phyloP scores from a whole-genome alignment of 805 yeast genomes.

The Lipomyces japonicus region DNA sequence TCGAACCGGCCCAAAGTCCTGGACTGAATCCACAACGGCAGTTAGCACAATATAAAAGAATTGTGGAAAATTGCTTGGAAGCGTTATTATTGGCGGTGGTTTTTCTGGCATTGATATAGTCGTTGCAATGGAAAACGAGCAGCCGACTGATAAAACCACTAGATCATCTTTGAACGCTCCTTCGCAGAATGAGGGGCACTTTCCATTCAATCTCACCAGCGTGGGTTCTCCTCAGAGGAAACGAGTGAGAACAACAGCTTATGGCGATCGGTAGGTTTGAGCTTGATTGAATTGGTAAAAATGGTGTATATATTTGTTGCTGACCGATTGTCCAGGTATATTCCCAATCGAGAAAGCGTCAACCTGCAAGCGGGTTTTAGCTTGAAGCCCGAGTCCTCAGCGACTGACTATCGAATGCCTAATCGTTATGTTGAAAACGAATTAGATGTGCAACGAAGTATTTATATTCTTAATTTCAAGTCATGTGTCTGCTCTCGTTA shows the following conservation, averaged over 20 bases:
- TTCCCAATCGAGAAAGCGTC: constrained; percentile 82
- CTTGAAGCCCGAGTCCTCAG: constrained; percentile 45
- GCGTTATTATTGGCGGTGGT: too few relatives aligned
- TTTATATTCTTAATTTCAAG: too few relatives aligned
- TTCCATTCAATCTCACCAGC: too few relatives aligned
- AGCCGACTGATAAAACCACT: too few relatives aligned
- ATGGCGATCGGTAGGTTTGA: constrained; percentile 16
- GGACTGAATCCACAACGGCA: too few relatives aligned
- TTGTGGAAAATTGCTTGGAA: too few relatives aligned
- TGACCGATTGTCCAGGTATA: constrained; percentile 48
- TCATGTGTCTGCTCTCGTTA: not conserved
- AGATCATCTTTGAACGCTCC: too few relatives aligned
- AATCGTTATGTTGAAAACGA: constrained; percentile 43
- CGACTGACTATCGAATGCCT: constrained; percentile 29
- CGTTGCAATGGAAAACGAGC: too few relatives aligned
- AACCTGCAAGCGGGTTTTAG: constrained; percentile 84
- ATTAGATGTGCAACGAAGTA: constrained; percentile 53
- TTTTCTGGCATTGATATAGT: too few relatives aligned
- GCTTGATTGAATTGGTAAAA: not conserved
- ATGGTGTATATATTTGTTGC: not conserved
- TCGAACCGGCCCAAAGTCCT: too few relatives aligned
- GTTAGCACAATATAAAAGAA: too few relatives aligned
- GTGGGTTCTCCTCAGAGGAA: constrained; percentile 18
- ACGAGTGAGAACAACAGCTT: constrained; percentile 13
- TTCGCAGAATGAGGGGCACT: too few relatives aligned